A percentile compares a stretch with the other conserved stretches of the same genome.
Conservation (phyloP, 2,329 filamentous ascomycete genomes). For the Colletotrichum phormii region DNA sequence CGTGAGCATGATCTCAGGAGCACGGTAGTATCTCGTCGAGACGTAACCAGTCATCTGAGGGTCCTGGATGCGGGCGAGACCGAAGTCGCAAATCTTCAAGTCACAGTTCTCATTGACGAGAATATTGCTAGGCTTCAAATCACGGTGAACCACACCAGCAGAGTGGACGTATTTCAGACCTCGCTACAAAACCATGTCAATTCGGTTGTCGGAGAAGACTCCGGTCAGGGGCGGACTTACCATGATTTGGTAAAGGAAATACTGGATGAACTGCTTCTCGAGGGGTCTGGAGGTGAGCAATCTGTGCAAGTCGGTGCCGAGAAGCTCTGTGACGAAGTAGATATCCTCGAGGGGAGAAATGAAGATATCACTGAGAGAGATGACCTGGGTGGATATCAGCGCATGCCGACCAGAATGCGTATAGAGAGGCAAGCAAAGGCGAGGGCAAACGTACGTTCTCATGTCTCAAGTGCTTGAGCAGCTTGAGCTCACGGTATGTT, state of each 20-base stretch:
- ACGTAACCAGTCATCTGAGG: constrained; percentile 99
- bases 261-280: constrained; percentile 99
- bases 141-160: constrained; percentile 95
- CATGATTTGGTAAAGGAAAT: constrained; percentile 99
- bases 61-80: constrained; percentile 95
- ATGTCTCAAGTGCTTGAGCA: constrained; percentile 95
- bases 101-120: constrained; percentile 99
- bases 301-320: constrained; percentile 96
- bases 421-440: background rate
- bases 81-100: constrained; percentile 99
- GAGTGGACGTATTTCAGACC: constrained; percentile 99
- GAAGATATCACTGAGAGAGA: constrained; percentile 99
- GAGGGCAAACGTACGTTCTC: constrained; percentile 79
- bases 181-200: constrained; percentile 66
- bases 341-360: constrained; percentile 99
- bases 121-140: constrained; percentile 98
- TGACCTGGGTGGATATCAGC: constrained; percentile 71
- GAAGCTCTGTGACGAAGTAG: constrained; percentile 97
- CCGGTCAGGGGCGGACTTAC: constrained; percentile 62
- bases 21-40: constrained; percentile 97
- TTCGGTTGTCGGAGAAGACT: constrained; percentile 7
- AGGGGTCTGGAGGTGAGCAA: constrained; percentile 94
- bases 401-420: constrained; percentile 29
- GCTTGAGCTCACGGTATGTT: constrained; percentile 96
- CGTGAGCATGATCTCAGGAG: constrained; percentile 99